Conservation (phyloP, 129 eudicot species). For the Pulicaria dysenterica region DNA sequence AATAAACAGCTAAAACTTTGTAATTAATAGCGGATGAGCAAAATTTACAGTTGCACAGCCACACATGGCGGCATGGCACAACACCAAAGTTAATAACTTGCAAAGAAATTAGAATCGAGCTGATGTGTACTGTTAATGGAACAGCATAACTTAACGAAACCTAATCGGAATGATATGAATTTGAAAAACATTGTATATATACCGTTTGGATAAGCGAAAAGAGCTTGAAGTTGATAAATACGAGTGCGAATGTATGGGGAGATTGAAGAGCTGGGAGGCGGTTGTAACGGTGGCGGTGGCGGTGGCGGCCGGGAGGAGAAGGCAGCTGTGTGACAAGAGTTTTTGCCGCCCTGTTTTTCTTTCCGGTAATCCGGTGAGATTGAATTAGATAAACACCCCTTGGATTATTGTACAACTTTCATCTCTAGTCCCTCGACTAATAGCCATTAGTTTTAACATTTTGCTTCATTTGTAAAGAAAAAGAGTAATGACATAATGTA, state of each 20-base stretch:
- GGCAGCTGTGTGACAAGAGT: neutral
- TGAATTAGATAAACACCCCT: slow-evolving; percentile 4
- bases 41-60: neutral
- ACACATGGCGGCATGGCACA: neutral
- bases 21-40: neutral
- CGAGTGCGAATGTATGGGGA: neutral
- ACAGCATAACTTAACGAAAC: slow-evolving; percentile 4
- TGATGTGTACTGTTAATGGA: neutral
- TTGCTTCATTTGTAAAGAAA: too few species aligned
- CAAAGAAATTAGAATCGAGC: neutral
- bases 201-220: slow-evolving; percentile 35
- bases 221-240: neutral
- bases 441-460: too few species aligned
- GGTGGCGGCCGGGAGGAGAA: neutral
- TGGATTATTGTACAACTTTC: slow-evolving; percentile 17
- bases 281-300: slow-evolving; percentile 15
- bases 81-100: neutral
- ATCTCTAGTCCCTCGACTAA: neutral
- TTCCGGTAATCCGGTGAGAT: neutral
- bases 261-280: neutral
- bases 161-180: slow-evolving; percentile 2
- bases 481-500: too few species aligned
- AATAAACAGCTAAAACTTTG: neutral
- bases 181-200: neutral
- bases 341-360: slow-evolving; percentile 1